Evolutionary conservation across 2,329 filamentous ascomycete genomes (phyloP).

Genomic region (Claviceps digitariae): DNA sequence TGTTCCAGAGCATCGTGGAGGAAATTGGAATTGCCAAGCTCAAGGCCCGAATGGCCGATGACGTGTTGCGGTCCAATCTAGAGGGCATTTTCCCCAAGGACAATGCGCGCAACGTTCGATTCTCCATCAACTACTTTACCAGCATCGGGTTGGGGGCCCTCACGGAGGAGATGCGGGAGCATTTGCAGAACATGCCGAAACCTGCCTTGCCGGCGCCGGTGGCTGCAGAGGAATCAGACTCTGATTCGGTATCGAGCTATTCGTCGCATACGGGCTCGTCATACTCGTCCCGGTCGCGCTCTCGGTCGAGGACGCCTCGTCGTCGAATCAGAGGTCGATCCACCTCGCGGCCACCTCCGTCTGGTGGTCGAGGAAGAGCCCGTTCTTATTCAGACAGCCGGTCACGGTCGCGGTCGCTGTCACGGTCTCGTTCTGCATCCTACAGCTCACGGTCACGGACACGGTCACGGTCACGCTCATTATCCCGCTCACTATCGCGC

Average conservation of each 20-base stretch:
- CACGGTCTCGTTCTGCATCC: conserved; percentile 1
- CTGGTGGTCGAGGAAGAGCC: not conserved
- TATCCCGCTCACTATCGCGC: not conserved
- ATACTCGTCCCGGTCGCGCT: conserved; percentile 7
- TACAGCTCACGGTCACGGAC: not conserved
- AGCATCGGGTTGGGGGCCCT: conserved; percentile 91
- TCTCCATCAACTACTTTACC: conserved; percentile 99
- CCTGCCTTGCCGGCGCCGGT: conserved; percentile 60
- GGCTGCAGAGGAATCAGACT: conserved; percentile 45
- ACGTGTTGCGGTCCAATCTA: conserved; percentile 63
- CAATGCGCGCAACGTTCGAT: conserved; percentile 78
- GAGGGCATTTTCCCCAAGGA: conserved; percentile 83
- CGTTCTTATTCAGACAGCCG: conserved; percentile 5
- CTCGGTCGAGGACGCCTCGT: conserved; percentile 1
- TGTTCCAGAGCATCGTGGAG: conserved; percentile 86
- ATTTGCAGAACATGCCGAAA: conserved; percentile 79
- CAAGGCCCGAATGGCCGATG: conserved; percentile 62
- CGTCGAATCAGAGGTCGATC: conserved; percentile 6
- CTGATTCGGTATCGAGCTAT: conserved; percentile 65
- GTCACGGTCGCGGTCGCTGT: conserved; percentile 4
- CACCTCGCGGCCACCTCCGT: conserved; percentile 3
- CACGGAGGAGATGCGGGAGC: conserved; percentile 89
- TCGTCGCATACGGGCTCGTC: conserved; percentile 45
- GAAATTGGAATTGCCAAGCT: conserved; percentile 74
- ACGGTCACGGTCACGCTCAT: conserved; percentile 2